These are phyloP conservation scores for Sextonia rubra DNA, from an alignment of 164 flowering plant genomes.

Conservation along the genomic window DNA sequence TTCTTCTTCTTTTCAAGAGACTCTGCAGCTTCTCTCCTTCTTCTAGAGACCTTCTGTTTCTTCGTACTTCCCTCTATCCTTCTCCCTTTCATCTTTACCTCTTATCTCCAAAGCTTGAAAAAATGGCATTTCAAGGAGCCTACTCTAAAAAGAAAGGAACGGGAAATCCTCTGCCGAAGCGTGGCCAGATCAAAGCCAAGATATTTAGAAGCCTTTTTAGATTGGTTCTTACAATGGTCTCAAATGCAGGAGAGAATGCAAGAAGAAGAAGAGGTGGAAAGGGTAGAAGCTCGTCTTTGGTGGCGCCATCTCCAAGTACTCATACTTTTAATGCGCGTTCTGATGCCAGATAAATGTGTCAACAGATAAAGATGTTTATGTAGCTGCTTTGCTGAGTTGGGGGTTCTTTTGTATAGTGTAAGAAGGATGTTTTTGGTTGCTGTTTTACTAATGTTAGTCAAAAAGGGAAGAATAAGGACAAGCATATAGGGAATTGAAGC, in stretches of 20 bases:
- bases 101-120: too few species aligned
- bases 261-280: neutral
- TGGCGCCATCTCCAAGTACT: neutral
- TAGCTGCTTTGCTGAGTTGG: neutral
- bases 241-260: neutral
- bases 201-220: neutral
- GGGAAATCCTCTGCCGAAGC: neutral
- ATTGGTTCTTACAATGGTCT: neutral
- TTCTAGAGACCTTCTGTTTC: neutral
- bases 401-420: neutral
- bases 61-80: neutral
- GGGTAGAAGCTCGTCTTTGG: neutral
- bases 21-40: neutral
- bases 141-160: neutral
- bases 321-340: neutral
- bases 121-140: neutral
- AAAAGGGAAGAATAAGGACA: neutral
- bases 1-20: neutral
- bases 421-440: neutral
- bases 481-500: neutral
- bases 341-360: neutral
- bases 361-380: neutral
- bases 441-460: too few species aligned
- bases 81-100: neutral
- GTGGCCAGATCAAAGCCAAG: conserved; percentile 2